Evolutionary conservation across 2,329 filamentous ascomycete genomes (phyloP).

Genomic region (Botrytis pseudocinerea): DNA sequence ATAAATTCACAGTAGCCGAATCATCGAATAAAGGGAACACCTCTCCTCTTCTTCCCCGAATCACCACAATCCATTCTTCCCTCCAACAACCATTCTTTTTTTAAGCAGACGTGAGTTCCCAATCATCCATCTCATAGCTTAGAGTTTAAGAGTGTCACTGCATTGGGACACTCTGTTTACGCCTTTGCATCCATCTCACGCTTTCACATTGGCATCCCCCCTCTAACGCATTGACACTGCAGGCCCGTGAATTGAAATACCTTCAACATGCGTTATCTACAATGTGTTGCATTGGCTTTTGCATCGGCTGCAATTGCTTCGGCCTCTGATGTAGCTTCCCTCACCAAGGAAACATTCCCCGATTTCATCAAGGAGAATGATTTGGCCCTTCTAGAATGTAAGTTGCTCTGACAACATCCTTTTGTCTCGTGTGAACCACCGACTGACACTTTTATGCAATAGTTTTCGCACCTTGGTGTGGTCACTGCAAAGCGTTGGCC

Average conservation of each 20-base stretch:
- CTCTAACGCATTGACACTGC: conserved; percentile 26
- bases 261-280: conserved; percentile 40
- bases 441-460: conserved; percentile 30
- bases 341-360: conserved; percentile 85
- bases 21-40: conserved; percentile 32
- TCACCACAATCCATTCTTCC: conserved; percentile 19
- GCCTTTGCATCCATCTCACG: not conserved
- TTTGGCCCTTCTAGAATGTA: conserved; percentile 92
- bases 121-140: not conserved
- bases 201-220: not conserved
- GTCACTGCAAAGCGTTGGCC: conserved; percentile 97
- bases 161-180: not conserved
- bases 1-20: conserved; percentile 25
- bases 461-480: conserved; percentile 75
- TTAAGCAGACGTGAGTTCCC: conserved; percentile 25
- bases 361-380: conserved; percentile 83
- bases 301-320: conserved; percentile 54
- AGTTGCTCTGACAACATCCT: conserved; percentile 42
- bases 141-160: not conserved
- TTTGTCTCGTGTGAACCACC: conserved; percentile 2
- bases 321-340: conserved; percentile 78
- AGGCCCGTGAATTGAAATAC: conserved; percentile 23
- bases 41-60: conserved; percentile 30
- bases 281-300: conserved; percentile 39
- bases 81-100: not conserved